Evolutionary conservation across 2,329 filamentous ascomycete genomes (phyloP), one percentile per base, ranked within the genome.

Genomic region (Aspergillus nomiae): DNA sequence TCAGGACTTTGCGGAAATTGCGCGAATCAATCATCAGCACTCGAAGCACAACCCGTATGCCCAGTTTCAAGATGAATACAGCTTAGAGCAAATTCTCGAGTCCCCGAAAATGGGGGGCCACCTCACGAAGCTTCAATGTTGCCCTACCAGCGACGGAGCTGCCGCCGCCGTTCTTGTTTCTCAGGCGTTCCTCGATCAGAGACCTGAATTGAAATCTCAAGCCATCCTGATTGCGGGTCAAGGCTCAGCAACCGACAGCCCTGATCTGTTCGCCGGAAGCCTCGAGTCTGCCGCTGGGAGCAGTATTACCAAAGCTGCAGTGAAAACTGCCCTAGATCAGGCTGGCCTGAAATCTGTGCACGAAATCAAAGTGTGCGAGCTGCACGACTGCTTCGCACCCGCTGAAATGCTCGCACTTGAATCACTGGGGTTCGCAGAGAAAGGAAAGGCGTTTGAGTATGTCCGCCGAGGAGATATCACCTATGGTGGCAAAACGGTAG

Each of bases 341-440:
- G 86, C 87, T 28, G 82, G 90, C 64, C 85, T 88, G 2, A 81
- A 80, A 26, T 26, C 26, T 6, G 87, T 97, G 81, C 94, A 94
- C 41, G 91, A 96, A 67, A 85, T 94, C 66, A 87, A 90, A 71
- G 90, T 98, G 21, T 92, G 92, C 73, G 94, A 98, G 81, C 84
- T 97, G 63, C 94, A 97, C 80, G 94, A 98, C 82, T 98, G 94
- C 82, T 97, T 97, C 85, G 92, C 89, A n/a, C 89, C 94, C n/a
- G 97, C 97, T 76, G 92, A 97, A 83, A 90, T 97, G 89, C 85
- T 94, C 55, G 89, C 88, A 1, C 88, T 98, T 56, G 94, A 97
- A 75, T 92, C 92, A 0, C 84, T 97, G 1, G 92, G 92, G 0
- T 85, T 97, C 14, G 86, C 85, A 46, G 88, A 87, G 63, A 86